Evolutionary conservation across 768 basidiomycete genomes (phyloP).

Genomic region (Termitomyces sp.): DNA sequence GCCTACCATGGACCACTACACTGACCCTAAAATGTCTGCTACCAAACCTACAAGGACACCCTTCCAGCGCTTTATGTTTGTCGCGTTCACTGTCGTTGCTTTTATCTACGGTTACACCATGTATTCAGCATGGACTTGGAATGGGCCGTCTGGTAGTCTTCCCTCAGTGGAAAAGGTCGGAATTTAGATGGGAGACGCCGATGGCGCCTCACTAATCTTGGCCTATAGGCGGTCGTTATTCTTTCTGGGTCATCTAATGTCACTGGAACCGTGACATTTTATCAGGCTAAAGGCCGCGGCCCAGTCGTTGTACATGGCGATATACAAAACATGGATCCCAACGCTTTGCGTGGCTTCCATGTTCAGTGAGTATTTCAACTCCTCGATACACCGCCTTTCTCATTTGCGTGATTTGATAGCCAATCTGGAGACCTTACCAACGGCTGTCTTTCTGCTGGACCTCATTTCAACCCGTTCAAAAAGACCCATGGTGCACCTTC

Average conservation of each 20-base stretch:
- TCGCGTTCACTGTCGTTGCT: conserved; percentile 8
- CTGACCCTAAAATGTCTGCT: background rate
- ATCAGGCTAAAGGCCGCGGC: conserved; percentile 46
- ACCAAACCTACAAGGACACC: background rate
- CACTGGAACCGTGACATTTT: conserved; percentile 64
- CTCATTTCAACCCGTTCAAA: conserved; percentile 75
- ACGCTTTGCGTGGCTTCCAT: conserved; percentile 71
- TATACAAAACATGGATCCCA: conserved; percentile 57
- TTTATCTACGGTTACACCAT: conserved; percentile 9
- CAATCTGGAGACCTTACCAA: conserved; percentile 59
- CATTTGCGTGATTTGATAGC: conserved; percentile 15
- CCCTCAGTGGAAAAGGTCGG: conserved; percentile 22
- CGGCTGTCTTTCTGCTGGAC: conserved; percentile 68
- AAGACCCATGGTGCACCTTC: conserved; percentile 65
- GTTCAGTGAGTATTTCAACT: conserved; percentile 58
- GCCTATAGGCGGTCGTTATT: conserved; percentile 42
- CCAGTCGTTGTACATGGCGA: conserved; percentile 64
- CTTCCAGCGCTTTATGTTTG: background rate
- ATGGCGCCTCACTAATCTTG: background rate
- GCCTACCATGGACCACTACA: conserved; percentile 10
- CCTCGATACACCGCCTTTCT: background rate
- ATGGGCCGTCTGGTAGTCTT: background rate
- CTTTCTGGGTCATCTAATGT: conserved; percentile 61
- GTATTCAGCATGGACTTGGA: conserved; percentile 13
- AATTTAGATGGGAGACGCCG: background rate